These are phyloP conservation scores for Beta corolliflora DNA, from an alignment of 179 eudicot species.

Conservation along the genomic window DNA sequence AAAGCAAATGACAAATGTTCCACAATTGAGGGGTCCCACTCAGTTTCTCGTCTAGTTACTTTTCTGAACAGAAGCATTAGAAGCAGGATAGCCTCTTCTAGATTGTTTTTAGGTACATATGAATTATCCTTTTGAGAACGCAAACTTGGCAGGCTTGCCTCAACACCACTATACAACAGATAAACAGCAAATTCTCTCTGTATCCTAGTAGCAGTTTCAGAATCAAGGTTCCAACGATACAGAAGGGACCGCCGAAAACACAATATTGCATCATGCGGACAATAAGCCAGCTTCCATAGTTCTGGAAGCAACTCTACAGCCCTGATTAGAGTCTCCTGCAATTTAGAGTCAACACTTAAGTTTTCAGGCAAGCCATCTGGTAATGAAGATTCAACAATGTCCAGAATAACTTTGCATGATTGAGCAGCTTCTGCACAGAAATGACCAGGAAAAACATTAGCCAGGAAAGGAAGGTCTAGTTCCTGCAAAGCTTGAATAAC, in stretches of 20 bases:
- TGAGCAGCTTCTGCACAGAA: conserved; percentile 94
- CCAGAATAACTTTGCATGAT: conserved; percentile 89
- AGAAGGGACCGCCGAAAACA: conserved; percentile 81
- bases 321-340: conserved; percentile 75
- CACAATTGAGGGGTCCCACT: conserved; percentile 87
- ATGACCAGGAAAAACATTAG: conserved; percentile 35
- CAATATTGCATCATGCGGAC: conserved; percentile 66
- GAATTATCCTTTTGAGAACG: conserved; percentile 62
- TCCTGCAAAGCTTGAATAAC: conserved; percentile 7
- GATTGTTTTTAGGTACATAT: conserved; percentile 70
- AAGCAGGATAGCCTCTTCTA: conserved; percentile 86
- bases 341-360: conserved; percentile 76
- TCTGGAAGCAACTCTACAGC: conserved; percentile 91
- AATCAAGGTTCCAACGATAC: conserved; percentile 72
- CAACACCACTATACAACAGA: conserved; percentile 82
- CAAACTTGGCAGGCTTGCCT: conserved; percentile 59
- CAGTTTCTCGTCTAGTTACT: conserved; percentile 47
- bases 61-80: conserved; percentile 68
- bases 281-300: conserved; percentile 81
- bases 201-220: conserved; percentile 58
- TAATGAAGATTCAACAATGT: conserved; percentile 87
- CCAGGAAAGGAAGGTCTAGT: conserved; percentile 16
- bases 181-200: conserved; percentile 84
- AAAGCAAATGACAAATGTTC: conserved; percentile 88
- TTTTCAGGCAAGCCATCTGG: conserved; percentile 88